Base-by-base conservation (phyloP, 2,329 filamentous ascomycete genomes). In the Penicillium concentricum region DNA sequence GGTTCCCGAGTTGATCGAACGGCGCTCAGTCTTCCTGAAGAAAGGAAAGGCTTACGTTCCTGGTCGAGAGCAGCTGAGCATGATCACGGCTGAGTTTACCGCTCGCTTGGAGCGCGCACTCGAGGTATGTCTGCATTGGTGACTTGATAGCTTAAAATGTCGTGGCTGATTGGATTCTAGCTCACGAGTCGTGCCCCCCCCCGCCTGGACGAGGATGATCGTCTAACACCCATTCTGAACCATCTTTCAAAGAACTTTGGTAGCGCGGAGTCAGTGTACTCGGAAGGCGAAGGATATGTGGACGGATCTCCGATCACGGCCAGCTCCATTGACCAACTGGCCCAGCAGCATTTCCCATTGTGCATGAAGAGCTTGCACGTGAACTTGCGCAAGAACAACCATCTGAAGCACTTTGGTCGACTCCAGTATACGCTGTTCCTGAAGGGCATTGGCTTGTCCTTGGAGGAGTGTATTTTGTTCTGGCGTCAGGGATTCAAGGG, bases 161-260 rank as follows among this genome's bases (percentile, higher is more conserved):
- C 8, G 9, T 35, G 16, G 34, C 68, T 72, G 48, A 72, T 54
- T 7, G 28, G 42, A 30, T 52, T 26, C 26, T 59, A 92, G 87
- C 81, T 96, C 54, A 97, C 94, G 8, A 88, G 92, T n/a, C 88
- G 92, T 53, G 92, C 92, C 0, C 82, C 97, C 4, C 94, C 94
- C 0, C 87, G 92, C 12, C 84, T 99, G 35, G 94, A 99, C 71
- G 94, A 99, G 79, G 94, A 99, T 73, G 93, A 97, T 73, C 89
- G 94, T 44, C 84, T 99, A 16, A 83, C 84, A 0, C 88, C 88
- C 0, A 90, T 91, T 60, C 78, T 91, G 30, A 82, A 84, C 42
- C 87, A 99, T 70, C 84, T 99, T n/a, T 94, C 91, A 58, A 93
- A 96, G 74, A 96, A 93, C 72, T 99, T 99, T 74, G 88, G 91